These are phyloP conservation scores for Rhodotorula diobovata DNA, from an alignment of 768 basidiomycete species.

Conservation along the genomic window DNA sequence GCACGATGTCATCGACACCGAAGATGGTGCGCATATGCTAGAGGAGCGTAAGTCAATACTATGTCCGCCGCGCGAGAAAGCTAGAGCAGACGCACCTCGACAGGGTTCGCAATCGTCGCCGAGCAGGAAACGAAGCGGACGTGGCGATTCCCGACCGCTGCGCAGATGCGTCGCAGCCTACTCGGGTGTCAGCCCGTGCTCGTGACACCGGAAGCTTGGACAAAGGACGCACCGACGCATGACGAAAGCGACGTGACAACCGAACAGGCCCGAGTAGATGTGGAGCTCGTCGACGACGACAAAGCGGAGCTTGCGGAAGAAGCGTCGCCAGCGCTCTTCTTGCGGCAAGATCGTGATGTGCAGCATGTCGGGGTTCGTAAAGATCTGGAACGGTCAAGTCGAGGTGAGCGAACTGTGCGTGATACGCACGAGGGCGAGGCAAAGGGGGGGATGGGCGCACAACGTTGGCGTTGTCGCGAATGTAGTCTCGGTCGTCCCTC, in stretches of 20 bases:
- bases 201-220: too few species aligned
- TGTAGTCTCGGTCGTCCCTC: constrained; percentile 60
- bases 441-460: constrained; percentile 7
- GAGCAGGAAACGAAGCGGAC: constrained; percentile 72
- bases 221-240: constrained; percentile 63
- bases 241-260: constrained; percentile 77
- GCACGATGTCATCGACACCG: constrained; percentile 63
- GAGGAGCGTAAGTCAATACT: not conserved
- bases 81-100: constrained; percentile 36
- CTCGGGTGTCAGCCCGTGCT: not conserved
- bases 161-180: constrained; percentile 37
- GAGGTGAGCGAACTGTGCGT: not conserved
- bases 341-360: constrained; percentile 79
- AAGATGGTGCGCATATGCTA: constrained; percentile 73
- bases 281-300: constrained; percentile 74
- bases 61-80: not conserved
- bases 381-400: constrained; percentile 51
- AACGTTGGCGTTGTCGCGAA: constrained; percentile 59
- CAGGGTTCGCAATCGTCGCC: constrained; percentile 75
- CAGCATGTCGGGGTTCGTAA: constrained; percentile 86
- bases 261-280: constrained; percentile 74
- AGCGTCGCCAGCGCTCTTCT: constrained; percentile 80
- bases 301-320: constrained; percentile 69
- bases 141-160: constrained; percentile 40
- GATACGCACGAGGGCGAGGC: too few species aligned